Percentiles rank a stretch among this genome's conserved stretches.
phyloP scores from a whole-genome alignment of 2,329 filamentous ascomycete species.

The Colletotrichum tropicicola region DNA sequence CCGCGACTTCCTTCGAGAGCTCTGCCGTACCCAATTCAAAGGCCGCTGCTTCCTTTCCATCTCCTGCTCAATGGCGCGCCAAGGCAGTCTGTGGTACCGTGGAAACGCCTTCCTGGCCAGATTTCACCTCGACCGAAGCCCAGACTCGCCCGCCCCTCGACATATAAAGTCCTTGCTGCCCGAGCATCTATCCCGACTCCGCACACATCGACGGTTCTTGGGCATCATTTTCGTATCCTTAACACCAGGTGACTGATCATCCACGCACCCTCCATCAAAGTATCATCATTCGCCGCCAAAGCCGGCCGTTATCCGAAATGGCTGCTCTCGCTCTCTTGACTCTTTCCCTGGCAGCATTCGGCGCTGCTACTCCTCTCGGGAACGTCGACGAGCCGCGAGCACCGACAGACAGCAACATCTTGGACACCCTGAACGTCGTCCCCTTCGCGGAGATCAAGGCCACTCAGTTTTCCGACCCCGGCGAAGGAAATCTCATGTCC shows the following conservation, averaged over 20 bases:
- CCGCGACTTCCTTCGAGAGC: no score
- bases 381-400: not conserved
- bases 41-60: no score
- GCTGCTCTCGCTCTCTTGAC: not conserved
- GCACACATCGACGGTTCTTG: not conserved
- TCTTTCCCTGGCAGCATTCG: not conserved
- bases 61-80: no score
- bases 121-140: no score
- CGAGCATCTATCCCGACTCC: no score
- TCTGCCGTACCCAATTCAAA: no score
- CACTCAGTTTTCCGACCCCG: not conserved
- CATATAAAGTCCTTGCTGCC: no score
- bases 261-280: not conserved
- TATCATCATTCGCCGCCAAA: not conserved
- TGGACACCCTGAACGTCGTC: not conserved
- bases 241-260: no score
- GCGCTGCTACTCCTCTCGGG: not conserved
- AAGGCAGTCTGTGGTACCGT: no score
- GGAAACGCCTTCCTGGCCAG: no score
- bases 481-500: not conserved
- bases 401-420: not conserved
- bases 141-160: no score
- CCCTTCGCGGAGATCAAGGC: not conserved
- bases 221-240: not conserved
- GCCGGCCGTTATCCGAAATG: not conserved